Evolutionary conservation across 352 stramenopile genomes (phyloP).

Genomic region (Elongisporangium senticosum): DNA sequence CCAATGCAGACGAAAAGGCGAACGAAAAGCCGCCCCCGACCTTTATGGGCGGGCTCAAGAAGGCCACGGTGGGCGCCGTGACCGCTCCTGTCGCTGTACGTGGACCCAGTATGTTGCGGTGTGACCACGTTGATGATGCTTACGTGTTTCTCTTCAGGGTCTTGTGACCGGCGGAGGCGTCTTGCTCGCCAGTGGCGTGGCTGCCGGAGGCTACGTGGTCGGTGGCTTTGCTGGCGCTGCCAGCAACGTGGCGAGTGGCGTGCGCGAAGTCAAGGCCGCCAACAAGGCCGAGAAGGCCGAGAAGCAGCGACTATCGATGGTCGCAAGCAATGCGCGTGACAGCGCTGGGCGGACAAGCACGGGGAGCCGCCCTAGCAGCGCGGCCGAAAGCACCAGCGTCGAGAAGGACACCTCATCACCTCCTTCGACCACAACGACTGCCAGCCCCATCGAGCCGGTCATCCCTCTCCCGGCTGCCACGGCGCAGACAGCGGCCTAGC

Average conservation of each 20-base stretch:
- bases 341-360: neutral
- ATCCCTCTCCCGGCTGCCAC: neutral
- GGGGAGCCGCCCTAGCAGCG: neutral
- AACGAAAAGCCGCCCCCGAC: constrained; percentile 71
- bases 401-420: neutral
- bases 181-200: constrained; percentile 69
- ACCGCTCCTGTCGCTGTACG: constrained; percentile 73
- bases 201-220: constrained; percentile 73
- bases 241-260: constrained; percentile 74
- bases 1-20: constrained; percentile 21
- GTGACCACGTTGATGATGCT: too few relatives aligned
- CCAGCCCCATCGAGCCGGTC: neutral
- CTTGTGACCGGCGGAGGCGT: constrained; percentile 75
- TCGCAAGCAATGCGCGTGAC: neutral
- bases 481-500: neutral
- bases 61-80: constrained; percentile 78
- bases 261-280: constrained; percentile 75
- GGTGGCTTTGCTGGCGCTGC: constrained; percentile 77
- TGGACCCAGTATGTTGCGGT: constrained; percentile 2
- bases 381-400: neutral
- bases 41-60: constrained; percentile 83
- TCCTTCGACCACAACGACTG: neutral
- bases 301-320: constrained; percentile 25
- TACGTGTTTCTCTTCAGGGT: constrained; percentile 24
- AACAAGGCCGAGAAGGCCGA: constrained; percentile 65